Base-by-base conservation (phyloP, 345 rosid genomes). In the Clausena lansium region DNA sequence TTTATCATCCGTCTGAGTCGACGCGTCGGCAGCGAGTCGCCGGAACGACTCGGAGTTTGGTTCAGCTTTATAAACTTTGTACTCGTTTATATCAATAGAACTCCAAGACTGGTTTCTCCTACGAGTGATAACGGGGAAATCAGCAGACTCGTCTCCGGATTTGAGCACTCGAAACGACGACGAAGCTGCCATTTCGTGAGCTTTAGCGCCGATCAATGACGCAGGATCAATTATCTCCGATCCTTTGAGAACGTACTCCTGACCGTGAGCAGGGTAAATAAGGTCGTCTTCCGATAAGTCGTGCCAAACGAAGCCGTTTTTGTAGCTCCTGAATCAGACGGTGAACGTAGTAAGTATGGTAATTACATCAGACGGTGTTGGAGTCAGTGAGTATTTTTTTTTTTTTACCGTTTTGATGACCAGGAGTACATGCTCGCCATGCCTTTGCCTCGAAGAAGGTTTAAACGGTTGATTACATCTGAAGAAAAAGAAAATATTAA, bases 221-320 rank as follows among this genome's bases (percentile, higher is more conserved):
- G 87, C 77, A 77, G 83, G 85, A 71, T 90, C 89, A 50, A 87
- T 86, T 66, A 95, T 89, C 82, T 93, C 96, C 45, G 99, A 90
- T 81, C 99, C 99, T 85, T 95, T 95, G 80, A 95, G 97, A 22
- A 95, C 91, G 75, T 95, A 95, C 71, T 95, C 99, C 67, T 85
- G 88, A 47, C 93, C 95, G 81, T 92, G 98, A 20, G 95, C 90
- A 0, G 99, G 98, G 74, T 87, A 83, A 79, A 95, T 87, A 83
- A 91, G 88, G 76, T 95, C 99, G 59, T 82, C 80, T 71, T 91
- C 98, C 0, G 93, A 77, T 41, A 95, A 88, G 76, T 95, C 99
- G 50, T 95, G 94, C 99, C 99, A 95, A 55, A 95, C 98, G 75
- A 91, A 95, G 54, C 99, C 98, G 74, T 89, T 95, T 83, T 89